phyloP scores from a whole-genome alignment of 192 early-diverging fungal species.

The Phlyctochytrium arcticum region DNA sequence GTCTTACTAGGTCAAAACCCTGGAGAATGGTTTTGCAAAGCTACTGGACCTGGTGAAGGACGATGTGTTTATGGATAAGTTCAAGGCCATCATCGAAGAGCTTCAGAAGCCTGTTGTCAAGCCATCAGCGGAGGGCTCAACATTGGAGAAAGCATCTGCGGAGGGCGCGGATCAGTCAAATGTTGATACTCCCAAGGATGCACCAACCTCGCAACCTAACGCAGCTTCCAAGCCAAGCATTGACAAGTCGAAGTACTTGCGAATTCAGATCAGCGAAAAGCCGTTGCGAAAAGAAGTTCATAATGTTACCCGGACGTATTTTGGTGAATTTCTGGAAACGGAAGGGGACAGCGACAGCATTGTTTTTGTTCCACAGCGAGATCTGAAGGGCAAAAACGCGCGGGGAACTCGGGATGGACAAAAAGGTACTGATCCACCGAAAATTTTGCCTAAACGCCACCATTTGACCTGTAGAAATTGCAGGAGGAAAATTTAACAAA shows the following conservation, averaged over 20 bases:
- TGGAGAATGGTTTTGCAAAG: conserved; percentile 3
- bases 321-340: conserved; percentile 45
- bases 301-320: conserved; percentile 45
- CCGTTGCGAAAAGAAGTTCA: conserved; percentile 51
- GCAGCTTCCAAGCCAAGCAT: not conserved
- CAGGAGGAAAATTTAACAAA: not conserved
- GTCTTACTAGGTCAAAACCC: not conserved
- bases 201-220: conserved; percentile 17
- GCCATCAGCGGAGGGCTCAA: not conserved
- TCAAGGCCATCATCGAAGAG: conserved; percentile 8
- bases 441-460: not conserved
- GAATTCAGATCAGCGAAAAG: conserved; percentile 34
- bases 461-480: not conserved
- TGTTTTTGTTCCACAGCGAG: conserved; percentile 20
- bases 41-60: conserved; percentile 4
- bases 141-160: conserved; percentile 5
- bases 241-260: not conserved
- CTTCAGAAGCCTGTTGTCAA: not conserved
- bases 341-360: conserved; percentile 43
- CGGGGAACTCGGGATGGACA: not conserved
- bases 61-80: conserved; percentile 12
- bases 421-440: not conserved
- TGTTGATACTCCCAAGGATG: conserved; percentile 24
- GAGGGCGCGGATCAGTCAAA: conserved; percentile 2
- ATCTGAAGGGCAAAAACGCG: conserved; percentile 14